Evolutionary conservation across 148 eudicot species (phyloP), one percentile per base, ranked within the genome.

Genomic region (Rhododendron williamsianum): DNA sequence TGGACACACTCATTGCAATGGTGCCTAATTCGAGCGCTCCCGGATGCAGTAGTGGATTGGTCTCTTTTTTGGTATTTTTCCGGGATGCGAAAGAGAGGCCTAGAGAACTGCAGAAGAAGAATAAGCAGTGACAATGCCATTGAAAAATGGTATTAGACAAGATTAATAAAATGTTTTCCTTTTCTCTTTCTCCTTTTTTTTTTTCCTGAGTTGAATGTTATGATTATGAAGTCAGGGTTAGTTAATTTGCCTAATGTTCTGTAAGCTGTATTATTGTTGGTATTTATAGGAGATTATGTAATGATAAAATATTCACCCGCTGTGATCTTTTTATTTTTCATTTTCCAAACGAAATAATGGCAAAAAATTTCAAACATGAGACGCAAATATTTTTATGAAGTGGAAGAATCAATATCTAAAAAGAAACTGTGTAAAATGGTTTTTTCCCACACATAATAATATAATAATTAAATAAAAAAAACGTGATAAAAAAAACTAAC

Each of bases 1-100:
- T 93, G 98, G 98, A 89, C 92, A 0, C 97, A 94, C 85, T 86
- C 92, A 12, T 38, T 93, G 45, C 81, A 90, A 11, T 92, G 94
- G 90, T 89, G 87, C 77, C 7, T 92, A 1, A 43, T 88, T 4
- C 71, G 80, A 12, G 86, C 81, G 18, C n/a, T 94, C 46, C 97
- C 95, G 0, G 94, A 93, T 77, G 13, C 86, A 41, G 4, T 89
- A 0, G 56, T 91, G 7, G 92, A 93, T 65, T 85, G 89, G n/a
- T 88, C 88, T 89, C 88, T 93, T 30, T 85, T 91, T 27, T 73
- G 81, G 36, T 92, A 88, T 84, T 88, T 91, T 84, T 88, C 89
- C 16, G 89, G 83, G 25, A 87, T 92, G 88, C 89, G 94, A 30
- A 88, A 88, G 87, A 87, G 88, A 81, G 95, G 93, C 0, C 92